Percentiles rank a stretch among this genome's conserved stretches.
phyloP scores from a whole-genome alignment of 208 protist genomes.

The Naegleria lovaniensis region DNA sequence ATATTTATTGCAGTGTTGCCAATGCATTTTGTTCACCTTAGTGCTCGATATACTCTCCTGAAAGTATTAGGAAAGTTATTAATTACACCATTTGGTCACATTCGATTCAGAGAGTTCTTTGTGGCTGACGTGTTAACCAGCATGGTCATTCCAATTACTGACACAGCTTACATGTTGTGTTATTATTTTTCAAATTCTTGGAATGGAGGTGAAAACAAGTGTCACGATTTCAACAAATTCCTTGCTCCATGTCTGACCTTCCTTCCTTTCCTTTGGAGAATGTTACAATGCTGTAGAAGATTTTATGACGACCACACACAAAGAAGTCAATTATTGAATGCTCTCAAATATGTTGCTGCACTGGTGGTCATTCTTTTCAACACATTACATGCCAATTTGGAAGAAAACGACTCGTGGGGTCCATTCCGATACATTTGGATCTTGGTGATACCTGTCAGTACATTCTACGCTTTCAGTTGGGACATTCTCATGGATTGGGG shows the following conservation, averaged over 20 bases:
- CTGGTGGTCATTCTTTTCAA: conserved; percentile 22
- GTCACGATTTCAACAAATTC: conserved; percentile 8
- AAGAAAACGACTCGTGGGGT: neutral
- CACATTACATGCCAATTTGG: conserved; percentile 15
- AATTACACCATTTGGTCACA: conserved; percentile 13
- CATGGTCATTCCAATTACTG: conserved; percentile 31
- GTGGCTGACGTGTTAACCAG: conserved; percentile 25
- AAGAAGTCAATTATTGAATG: conserved; percentile 8
- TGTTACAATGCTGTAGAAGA: conserved; percentile 7
- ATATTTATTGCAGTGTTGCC: conserved; percentile 3
- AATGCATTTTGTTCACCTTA: conserved; percentile 12
- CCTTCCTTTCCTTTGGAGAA: conserved; percentile 22
- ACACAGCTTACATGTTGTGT: conserved; percentile 27
- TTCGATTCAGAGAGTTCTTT: conserved; percentile 25
- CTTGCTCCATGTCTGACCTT: conserved; percentile 7
- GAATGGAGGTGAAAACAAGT: neutral
- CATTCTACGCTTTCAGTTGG: conserved; percentile 17
- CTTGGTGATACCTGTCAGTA: neutral
- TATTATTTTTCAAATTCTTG: conserved; percentile 15
- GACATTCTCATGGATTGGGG: conserved; percentile 33
- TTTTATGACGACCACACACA: conserved; percentile 22
- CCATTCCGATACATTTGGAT: conserved; percentile 25
- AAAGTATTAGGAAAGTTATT: conserved; percentile 12
- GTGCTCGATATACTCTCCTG: conserved; percentile 6
- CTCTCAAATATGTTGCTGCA: conserved; percentile 4